Conservation (phyloP, 805 yeast species). For the Yamadazyma philogaea region DNA sequence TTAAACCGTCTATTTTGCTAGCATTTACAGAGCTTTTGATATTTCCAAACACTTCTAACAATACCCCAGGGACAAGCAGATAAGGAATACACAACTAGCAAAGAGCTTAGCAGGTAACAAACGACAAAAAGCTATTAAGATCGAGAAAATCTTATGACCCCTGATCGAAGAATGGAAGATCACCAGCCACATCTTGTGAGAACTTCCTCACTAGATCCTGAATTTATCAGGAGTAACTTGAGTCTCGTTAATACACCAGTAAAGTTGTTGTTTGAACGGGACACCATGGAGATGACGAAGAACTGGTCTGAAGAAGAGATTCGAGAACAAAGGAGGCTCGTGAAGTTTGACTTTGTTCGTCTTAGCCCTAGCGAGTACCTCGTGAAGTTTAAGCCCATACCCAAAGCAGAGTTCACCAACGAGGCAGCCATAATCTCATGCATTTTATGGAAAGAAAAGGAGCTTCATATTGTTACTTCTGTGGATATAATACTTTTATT, state of each 20-base stretch:
- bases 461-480: slow-evolving; percentile 53
- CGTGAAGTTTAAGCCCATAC: slow-evolving; percentile 38
- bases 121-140: not conserved
- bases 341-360: slow-evolving; percentile 41
- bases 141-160: not conserved
- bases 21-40: not conserved
- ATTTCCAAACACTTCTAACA: slow-evolving; percentile 1
- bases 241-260: slow-evolving; percentile 26
- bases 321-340: slow-evolving; percentile 44
- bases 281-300: slow-evolving; percentile 33
- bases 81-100: not conserved
- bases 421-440: slow-evolving; percentile 53
- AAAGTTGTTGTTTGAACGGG: slow-evolving; percentile 26
- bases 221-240: slow-evolving; percentile 18
- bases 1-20: not conserved
- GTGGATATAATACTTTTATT: slow-evolving; percentile 60
- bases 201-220: slow-evolving; percentile 23
- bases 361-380: slow-evolving; percentile 27
- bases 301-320: slow-evolving; percentile 49
- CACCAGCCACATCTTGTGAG: slow-evolving; percentile 17
- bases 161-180: slow-evolving; percentile 2
- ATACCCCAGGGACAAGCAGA: not conserved
- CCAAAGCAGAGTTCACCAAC: slow-evolving; percentile 31
- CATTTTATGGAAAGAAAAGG: slow-evolving; percentile 52
- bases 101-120: too few species aligned